Conservation (phyloP, 805 yeast species). For the Lachancea sp. region DNA sequence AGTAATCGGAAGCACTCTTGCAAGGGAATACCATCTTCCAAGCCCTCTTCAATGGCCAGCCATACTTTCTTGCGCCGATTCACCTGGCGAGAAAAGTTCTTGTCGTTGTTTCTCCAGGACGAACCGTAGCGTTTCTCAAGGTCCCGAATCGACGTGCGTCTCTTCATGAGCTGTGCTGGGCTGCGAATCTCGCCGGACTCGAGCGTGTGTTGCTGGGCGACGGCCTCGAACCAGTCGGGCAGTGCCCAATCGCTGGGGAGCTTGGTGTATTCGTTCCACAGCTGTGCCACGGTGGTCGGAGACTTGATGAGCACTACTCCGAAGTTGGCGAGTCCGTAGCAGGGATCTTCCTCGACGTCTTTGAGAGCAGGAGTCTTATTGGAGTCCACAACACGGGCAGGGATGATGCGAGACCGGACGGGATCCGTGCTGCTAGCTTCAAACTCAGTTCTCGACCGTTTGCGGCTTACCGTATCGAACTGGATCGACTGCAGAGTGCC, state of each 20-base stretch:
- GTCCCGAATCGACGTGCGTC: slow-evolving; percentile 22
- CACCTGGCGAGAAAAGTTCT: slow-evolving; percentile 30
- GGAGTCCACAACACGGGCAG: no score
- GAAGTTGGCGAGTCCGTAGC: slow-evolving; percentile 21
- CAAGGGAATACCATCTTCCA: slow-evolving; percentile 20
- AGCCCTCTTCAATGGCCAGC: slow-evolving; percentile 27
- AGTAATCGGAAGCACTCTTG: slow-evolving; percentile 20
- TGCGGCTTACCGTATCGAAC: not conserved
- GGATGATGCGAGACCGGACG: no score
- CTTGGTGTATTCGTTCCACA: slow-evolving; percentile 29
- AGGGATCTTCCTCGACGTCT: slow-evolving; percentile 16
- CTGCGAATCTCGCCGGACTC: slow-evolving; percentile 9
- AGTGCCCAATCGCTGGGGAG: slow-evolving; percentile 25
- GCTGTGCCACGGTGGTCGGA: slow-evolving; percentile 23
- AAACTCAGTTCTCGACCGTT: not conserved
- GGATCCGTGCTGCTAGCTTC: no score
- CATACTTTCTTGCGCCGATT: slow-evolving; percentile 30
- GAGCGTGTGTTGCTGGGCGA: slow-evolving; percentile 13
- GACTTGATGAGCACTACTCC: slow-evolving; percentile 28
- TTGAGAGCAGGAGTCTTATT: not conserved
- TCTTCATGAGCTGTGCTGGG: slow-evolving; percentile 12
- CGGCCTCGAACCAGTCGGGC: slow-evolving; percentile 18
- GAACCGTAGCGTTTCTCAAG: slow-evolving; percentile 24
- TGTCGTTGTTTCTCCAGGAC: slow-evolving; percentile 27
- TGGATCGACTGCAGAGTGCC: slow-evolving; percentile 2